Evolutionary conservation across 2,329 filamentous ascomycete genomes (phyloP), one percentile per base, ranked within the genome.

Genomic region (Cyclaneusma minus): DNA sequence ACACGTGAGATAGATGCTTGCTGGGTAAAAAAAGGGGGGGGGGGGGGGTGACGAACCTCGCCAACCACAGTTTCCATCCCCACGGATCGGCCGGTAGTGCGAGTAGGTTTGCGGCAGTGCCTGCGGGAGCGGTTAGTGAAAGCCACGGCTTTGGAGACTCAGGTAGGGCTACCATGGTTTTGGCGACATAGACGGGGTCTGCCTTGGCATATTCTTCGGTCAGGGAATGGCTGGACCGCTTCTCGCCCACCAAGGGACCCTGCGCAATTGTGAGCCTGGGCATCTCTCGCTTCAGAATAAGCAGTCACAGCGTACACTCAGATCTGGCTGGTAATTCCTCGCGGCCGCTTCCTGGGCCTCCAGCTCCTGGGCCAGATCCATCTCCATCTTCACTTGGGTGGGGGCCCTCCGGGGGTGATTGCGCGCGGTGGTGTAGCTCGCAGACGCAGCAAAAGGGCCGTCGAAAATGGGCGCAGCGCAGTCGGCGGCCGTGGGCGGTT

Each of bases 1-100:
- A 19, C 34, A 25, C 25, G 5, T n/a, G n/a, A 13, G 9, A 30
- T 20, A 17, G 21, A 21, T 16, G 6, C 17, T 9, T 16, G 27
- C 22, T 27, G 22, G 8, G 16, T 25, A 18, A 20, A 13, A 16
- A n/a, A 29, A n/a, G 22, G 14, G 25, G 9, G n/a, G 28, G 37
- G 36, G 39, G 13, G 13, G 30, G 13, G 19, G 22, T 21, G 23
- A 57, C 74, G 60, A 64, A 94, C 87, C 89, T 76, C 87, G 71
- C 87, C 89, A 95, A 44, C 87, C 89, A 54, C 89, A 95, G 49
- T 92, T 91, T 32, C 89, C 89, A 55, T 95, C 87, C 28, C 89
- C 87, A 51, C 79, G 75, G 49, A 93, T 72, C 7, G 76, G 76
- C 29, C 89, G 81, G 47, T 87, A 93, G 48, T 84, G 75, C 12